phyloP scores from a whole-genome alignment of 257 asterid species.

The Verbena officinalis region DNA sequence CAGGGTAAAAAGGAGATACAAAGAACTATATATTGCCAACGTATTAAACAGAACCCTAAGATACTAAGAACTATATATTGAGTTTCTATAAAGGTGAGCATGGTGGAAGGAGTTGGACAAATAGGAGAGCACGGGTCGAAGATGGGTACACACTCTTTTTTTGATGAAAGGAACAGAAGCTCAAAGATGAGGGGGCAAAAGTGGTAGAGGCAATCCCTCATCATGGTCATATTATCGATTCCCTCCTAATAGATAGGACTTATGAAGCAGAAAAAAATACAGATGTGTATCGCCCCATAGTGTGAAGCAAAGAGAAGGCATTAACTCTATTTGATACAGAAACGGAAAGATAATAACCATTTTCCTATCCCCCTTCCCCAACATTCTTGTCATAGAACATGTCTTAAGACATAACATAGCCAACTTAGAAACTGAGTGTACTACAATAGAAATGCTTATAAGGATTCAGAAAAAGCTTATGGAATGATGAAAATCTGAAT shows the following conservation, averaged over 20 bases:
- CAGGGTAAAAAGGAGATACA: constrained; percentile 5
- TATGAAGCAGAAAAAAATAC: not conserved
- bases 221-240: not conserved
- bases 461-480: constrained; percentile 5
- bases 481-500: constrained; percentile 17
- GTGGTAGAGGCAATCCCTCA: not conserved
- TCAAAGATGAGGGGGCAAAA: not conserved
- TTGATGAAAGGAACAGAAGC: not conserved
- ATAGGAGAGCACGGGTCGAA: not conserved
- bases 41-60: constrained; percentile 19
- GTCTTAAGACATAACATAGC: not conserved
- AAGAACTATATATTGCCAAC: constrained; percentile 1
- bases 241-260: not conserved
- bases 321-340: not conserved
- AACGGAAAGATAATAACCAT: not conserved
- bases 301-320: constrained; percentile 14
- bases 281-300: not conserved
- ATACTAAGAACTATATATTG: not conserved
- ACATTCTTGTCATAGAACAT: constrained; percentile 8
- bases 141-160: constrained; percentile 6
- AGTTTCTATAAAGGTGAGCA: not conserved
- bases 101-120: not conserved
- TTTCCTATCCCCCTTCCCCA: not conserved
- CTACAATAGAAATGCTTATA: constrained; percentile 18
- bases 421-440: constrained; percentile 22